Evolutionary conservation across 768 basidiomycete species (phyloP).

Genomic region (Mycena alexandri): DNA sequence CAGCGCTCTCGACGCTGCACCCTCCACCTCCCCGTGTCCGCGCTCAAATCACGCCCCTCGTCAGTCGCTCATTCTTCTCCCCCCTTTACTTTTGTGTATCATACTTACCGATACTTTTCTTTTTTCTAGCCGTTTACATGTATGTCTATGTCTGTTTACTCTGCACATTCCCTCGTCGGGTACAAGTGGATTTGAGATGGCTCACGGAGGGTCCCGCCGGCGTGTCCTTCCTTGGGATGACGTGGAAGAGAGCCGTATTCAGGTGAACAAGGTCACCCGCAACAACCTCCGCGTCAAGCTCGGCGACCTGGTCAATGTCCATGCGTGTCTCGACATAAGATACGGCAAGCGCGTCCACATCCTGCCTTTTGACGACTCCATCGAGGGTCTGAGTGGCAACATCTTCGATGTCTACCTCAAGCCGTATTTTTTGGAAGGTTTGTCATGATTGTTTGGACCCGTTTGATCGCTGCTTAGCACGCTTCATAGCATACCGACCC

Average conservation of each 20-base stretch:
- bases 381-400: conserved; percentile 98
- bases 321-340: conserved; percentile 97
- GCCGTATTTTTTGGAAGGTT: conserved; percentile 98
- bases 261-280: conserved; percentile 98
- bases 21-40: no score
- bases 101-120: no score
- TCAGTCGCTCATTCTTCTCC: no score
- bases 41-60: no score
- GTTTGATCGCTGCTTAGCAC: conserved; percentile 21
- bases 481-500: conserved; percentile 82
- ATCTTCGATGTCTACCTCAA: no score
- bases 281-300: conserved; percentile 98
- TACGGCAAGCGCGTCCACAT: conserved; percentile 98
- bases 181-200: no score
- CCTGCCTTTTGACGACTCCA: conserved; percentile 97
- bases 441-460: conserved; percentile 33
- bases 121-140: no score
- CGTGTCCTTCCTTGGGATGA: conserved; percentile 93
- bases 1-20: no score
- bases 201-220: no score
- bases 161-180: no score
- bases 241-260: conserved; percentile 97
- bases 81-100: no score
- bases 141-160: no score
- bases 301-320: conserved; percentile 95